Conservation (phyloP, 768 basidiomycete species). For the Phlebiopsis flavidoalba region DNA sequence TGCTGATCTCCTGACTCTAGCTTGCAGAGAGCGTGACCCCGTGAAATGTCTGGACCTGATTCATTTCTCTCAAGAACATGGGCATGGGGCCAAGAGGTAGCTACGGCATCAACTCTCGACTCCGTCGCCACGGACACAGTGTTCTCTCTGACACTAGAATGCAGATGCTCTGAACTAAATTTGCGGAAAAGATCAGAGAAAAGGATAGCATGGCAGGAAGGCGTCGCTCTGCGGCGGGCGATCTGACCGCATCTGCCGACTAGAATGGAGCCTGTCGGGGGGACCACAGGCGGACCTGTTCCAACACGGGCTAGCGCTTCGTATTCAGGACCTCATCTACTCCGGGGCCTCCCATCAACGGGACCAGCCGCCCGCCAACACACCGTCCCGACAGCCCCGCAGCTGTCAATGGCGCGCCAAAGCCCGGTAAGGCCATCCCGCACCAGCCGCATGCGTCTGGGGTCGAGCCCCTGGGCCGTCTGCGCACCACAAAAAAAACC, state of each 20-base stretch:
- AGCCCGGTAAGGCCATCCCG: slow-evolving; percentile 58
- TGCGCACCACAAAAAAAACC: slow-evolving; percentile 26
- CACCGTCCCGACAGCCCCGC: slow-evolving; percentile 48
- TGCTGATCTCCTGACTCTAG: slow-evolving; percentile 28
- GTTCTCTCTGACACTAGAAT: background rate
- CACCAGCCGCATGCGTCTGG: slow-evolving; percentile 27
- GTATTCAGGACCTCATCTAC: slow-evolving; percentile 13
- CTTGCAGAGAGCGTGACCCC: slow-evolving; percentile 77
- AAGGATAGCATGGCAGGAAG: slow-evolving; percentile 14
- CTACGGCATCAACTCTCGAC: slow-evolving; percentile 21
- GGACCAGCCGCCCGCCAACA: slow-evolving; percentile 21
- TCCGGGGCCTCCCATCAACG: background rate
- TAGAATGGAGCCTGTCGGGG: background rate
- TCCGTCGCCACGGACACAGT: background rate
- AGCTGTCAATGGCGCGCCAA: slow-evolving; percentile 37
- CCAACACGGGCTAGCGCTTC: background rate
- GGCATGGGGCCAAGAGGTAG: slow-evolving; percentile 64
- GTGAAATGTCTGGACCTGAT: slow-evolving; percentile 82
- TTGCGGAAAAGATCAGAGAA: slow-evolving; percentile 36
- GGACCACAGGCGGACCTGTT: background rate
- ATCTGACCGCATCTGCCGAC: background rate
- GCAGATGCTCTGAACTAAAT: slow-evolving; percentile 39
- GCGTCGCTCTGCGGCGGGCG: background rate
- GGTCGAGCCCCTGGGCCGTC: slow-evolving; percentile 19
- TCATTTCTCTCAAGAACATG: slow-evolving; percentile 47